Conservation (phyloP, 768 basidiomycete species). For the Gautieria morchelliformis region DNA sequence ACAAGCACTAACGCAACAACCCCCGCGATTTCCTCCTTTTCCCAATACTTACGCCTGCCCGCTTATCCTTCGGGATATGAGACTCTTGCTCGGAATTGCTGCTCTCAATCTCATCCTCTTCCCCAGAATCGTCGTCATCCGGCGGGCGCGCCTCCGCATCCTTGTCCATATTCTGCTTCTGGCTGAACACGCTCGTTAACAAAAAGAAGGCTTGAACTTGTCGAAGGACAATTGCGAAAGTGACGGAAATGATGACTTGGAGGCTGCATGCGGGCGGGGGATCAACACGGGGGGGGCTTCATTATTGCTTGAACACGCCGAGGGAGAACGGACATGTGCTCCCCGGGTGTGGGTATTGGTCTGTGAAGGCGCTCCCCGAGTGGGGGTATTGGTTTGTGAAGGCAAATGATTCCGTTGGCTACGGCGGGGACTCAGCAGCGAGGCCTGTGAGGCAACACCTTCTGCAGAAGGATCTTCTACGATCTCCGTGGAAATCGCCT, state of each 20-base stretch:
- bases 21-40: background rate
- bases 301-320: background rate
- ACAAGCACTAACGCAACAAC: background rate
- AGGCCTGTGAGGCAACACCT: no score
- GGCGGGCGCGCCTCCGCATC: background rate
- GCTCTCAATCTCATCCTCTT: slow-evolving; percentile 4
- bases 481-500: no score
- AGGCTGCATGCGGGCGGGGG: background rate
- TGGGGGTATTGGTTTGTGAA: no score
- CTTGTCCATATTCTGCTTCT: background rate
- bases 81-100: background rate
- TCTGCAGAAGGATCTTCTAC: no score
- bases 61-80: slow-evolving; percentile 7
- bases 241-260: slow-evolving; percentile 4
- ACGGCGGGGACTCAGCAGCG: no score
- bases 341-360: no score
- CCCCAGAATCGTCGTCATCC: slow-evolving; percentile 5
- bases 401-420: no score
- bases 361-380: no score
- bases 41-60: background rate
- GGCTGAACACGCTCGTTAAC: background rate
- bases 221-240: slow-evolving; percentile 5
- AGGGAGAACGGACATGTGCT: background rate
- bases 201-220: slow-evolving; percentile 8
- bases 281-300: background rate